These are phyloP conservation scores for Metschnikowia santaceciliae DNA, from an alignment of 805 yeast genomes.

Conservation along the genomic window DNA sequence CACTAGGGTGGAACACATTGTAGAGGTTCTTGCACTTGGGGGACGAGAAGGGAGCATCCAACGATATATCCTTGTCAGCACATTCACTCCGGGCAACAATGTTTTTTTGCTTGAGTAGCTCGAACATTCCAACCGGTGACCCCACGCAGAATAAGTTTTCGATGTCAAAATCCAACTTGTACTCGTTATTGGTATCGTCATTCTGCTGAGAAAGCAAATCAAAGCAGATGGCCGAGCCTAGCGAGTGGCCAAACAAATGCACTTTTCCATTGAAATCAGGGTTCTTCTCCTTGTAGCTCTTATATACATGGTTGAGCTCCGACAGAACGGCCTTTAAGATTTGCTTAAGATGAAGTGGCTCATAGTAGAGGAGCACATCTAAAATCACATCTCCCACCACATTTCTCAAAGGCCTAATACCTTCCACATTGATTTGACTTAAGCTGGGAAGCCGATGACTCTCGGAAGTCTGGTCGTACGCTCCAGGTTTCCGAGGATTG, in stretches of 20 bases:
- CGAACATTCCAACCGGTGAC: slow-evolving; percentile 86
- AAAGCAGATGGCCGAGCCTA: slow-evolving; percentile 82
- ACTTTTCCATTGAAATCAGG: slow-evolving; percentile 78
- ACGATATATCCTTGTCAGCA: slow-evolving; percentile 8
- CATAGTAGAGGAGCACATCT: slow-evolving; percentile 75
- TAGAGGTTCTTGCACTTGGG: slow-evolving; percentile 67
- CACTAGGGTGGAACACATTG: slow-evolving; percentile 86
- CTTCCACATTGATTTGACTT: slow-evolving; percentile 69
- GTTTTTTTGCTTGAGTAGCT: slow-evolving; percentile 61
- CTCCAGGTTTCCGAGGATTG: slow-evolving; percentile 39
- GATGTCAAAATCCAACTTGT: slow-evolving; percentile 59
- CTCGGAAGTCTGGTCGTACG: slow-evolving; percentile 31
- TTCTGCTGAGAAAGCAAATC: slow-evolving; percentile 61
- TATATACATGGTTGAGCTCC: slow-evolving; percentile 62
- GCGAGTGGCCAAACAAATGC: slow-evolving; percentile 84
- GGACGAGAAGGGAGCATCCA: slow-evolving; percentile 23
- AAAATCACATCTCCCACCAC: slow-evolving; percentile 82
- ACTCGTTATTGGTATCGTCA: slow-evolving; percentile 30
- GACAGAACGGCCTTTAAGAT: slow-evolving; percentile 59
- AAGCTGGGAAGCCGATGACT: slow-evolving; percentile 54
- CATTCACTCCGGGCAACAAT: slow-evolving; percentile 42
- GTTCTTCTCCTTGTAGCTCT: slow-evolving; percentile 54
- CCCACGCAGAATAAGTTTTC: slow-evolving; percentile 79
- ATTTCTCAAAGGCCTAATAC: slow-evolving; percentile 71
- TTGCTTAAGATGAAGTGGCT: slow-evolving; percentile 58